Base-by-base conservation (phyloP, 306 rosid species). In the Trichosanthes truncata region DNA sequence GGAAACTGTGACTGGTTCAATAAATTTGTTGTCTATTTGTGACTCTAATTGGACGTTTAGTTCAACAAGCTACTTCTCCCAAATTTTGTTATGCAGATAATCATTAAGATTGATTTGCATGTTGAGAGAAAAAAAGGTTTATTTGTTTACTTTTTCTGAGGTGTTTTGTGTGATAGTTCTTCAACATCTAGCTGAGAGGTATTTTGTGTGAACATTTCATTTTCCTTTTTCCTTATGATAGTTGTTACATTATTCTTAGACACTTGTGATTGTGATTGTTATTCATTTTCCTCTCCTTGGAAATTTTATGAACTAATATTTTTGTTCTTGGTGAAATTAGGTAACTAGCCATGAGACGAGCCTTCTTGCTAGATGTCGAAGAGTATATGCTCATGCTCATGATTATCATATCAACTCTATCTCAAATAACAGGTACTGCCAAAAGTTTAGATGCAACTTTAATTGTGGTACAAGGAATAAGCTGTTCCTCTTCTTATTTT, bases 331-430 rank as follows among this genome's bases (percentile, higher is more conserved):
- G 49, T 12, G 53, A 52, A 46, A n/a, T 79, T 61, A 67, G 82
- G 77, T 49, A 66, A 79, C 76, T 51, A 66, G 76, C 77, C 82
- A 79, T 9, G 82, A 79, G 77, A 66, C 65, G 0, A 79, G 82
- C 66, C 82, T 52, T 48, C 62, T 66, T 14, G 82, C 77, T 48
- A 79, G 82, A 79, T 79, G 82, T 79, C 77, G 77, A 51, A 66
- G 77, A 68, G 76, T 67, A 79, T 79, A 66, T 23, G 65, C 82
- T 56, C 82, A 79, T 79, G 82, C 82, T 79, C 82, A 79, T 67
- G 82, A 79, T 49, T 79, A 79, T 68, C 82, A 79, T 46, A 79
- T 79, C 66, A 79, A 79, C 66, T 79, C 82, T 35, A 67, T 79
- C 53, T 79, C 82, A n/a, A 79, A 79, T 79, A 79, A 79, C 82